Percentiles rank a stretch among this genome's conserved stretches.
These are phyloP conservation scores for Cephalotrichum gorgonifer DNA, from an alignment of 2,329 filamentous ascomycete genomes.

Conservation along the genomic window DNA sequence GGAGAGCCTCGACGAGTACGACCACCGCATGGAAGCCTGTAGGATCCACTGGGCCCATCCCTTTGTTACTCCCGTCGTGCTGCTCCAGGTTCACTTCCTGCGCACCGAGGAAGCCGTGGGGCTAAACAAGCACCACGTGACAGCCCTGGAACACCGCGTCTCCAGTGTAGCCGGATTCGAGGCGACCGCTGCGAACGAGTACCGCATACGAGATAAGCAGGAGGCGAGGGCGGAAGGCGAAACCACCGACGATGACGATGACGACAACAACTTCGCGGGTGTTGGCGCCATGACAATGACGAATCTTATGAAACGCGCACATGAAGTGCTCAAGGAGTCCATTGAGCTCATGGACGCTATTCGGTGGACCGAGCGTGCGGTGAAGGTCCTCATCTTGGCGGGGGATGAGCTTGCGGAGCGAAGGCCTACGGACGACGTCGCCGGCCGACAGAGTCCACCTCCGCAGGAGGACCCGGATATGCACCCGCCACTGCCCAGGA, in stretches of 20 bases:
- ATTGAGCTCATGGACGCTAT: slow-evolving; percentile 35
- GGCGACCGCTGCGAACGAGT: slow-evolving; percentile 15
- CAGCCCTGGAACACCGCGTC: slow-evolving; percentile 28
- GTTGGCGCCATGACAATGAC: slow-evolving; percentile 30
- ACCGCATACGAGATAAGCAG: slow-evolving; percentile 13
- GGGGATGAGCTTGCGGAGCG: slow-evolving; percentile 30
- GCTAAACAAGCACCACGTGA: slow-evolving; percentile 30
- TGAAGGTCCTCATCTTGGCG: slow-evolving; percentile 30
- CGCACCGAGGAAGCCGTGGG: slow-evolving; percentile 32
- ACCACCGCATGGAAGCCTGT: slow-evolving; percentile 32
- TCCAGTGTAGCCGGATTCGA: slow-evolving; percentile 31
- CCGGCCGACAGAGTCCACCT: slow-evolving; percentile 5
- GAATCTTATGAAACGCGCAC: slow-evolving; percentile 33
- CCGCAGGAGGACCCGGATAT: slow-evolving; percentile 8
- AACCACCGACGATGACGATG: slow-evolving; percentile 8
- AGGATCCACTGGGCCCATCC: slow-evolving; percentile 34
- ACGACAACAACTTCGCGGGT: slow-evolving; percentile 13
- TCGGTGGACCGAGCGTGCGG: slow-evolving; percentile 34
- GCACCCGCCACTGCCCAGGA: slow-evolving; percentile 3
- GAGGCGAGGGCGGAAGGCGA: slow-evolving; percentile 7
- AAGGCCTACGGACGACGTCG: slow-evolving; percentile 13
- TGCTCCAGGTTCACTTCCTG: slow-evolving; percentile 35
- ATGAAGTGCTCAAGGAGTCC: slow-evolving; percentile 32
- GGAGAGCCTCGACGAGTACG: slow-evolving; percentile 31
- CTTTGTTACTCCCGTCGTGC: slow-evolving; percentile 30